phyloP scores from a whole-genome alignment of 164 flowering plant species.

The Umbellularia californica region DNA sequence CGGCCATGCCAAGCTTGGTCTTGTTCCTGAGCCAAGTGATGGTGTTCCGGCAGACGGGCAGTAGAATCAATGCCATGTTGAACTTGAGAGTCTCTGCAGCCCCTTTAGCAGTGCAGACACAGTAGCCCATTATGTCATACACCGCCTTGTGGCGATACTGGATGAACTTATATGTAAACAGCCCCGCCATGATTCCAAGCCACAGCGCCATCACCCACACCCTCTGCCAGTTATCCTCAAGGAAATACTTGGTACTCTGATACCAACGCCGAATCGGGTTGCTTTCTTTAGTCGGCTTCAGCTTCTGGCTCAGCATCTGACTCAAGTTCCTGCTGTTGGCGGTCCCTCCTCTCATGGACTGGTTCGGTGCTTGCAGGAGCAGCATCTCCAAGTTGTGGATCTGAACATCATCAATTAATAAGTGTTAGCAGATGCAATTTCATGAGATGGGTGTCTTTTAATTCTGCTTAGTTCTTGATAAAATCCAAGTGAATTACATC shows the following conservation, averaged over 20 bases:
- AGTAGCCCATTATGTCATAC: conserved; percentile 48
- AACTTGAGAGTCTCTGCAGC: conserved; percentile 60
- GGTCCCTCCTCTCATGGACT: conserved; percentile 11
- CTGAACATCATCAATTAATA: conserved; percentile 4
- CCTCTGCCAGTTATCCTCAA: conserved; percentile 49
- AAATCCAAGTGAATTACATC: conserved; percentile 25
- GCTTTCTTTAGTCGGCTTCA: conserved; percentile 26
- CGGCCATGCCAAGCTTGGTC: conserved; percentile 43
- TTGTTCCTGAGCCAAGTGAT: conserved; percentile 67
- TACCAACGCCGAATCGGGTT: conserved; percentile 37
- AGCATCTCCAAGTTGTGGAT: conserved; percentile 29
- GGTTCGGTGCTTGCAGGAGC: conserved; percentile 30
- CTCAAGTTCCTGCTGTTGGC: conserved; percentile 24
- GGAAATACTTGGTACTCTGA: conserved; percentile 31
- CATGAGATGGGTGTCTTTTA: background rate
- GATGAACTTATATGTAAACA: conserved; percentile 47
- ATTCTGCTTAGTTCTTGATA: background rate
- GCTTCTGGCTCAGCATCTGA: conserved; percentile 34
- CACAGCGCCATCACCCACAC: conserved; percentile 48
- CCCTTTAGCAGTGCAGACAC: conserved; percentile 60
- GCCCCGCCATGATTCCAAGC: conserved; percentile 32
- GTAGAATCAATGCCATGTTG: conserved; percentile 63
- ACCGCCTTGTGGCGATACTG: conserved; percentile 38
- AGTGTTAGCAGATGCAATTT: background rate
- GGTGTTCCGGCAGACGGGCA: conserved; percentile 69